Percentiles rank a stretch among this genome's conserved stretches.
Evolutionary conservation across 345 rosid species (phyloP).

Genomic region (Aegle marmelos): DNA sequence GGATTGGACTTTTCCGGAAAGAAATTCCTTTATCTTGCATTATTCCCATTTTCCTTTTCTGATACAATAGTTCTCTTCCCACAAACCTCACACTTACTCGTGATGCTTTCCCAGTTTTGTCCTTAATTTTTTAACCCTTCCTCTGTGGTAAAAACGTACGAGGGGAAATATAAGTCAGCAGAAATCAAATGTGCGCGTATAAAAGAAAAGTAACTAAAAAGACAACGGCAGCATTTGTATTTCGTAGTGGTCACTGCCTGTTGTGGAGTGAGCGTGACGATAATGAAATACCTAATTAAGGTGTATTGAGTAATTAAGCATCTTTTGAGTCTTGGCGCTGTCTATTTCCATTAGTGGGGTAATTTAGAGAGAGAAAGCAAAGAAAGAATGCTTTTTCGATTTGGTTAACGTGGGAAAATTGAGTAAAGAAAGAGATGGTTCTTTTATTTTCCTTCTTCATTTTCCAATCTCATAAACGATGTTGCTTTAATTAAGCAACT

Average conservation of each 20-base stretch:
- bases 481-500: conserved; percentile 17
- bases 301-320: conserved; percentile 33
- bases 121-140: conserved; percentile 2
- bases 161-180: not conserved
- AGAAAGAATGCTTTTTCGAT: conserved; percentile 55
- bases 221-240: no score
- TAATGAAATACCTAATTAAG: conserved; percentile 30
- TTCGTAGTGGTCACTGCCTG: not conserved
- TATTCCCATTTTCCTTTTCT: conserved; percentile 70
- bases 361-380: conserved; percentile 13
- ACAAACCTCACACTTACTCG: not conserved
- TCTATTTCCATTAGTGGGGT: conserved; percentile 28
- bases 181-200: no score
- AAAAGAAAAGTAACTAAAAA: no score
- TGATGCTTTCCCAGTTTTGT: conserved; percentile 7
- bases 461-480: not conserved
- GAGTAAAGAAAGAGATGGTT: conserved; percentile 47
- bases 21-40: conserved; percentile 70
- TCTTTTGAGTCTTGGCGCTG: conserved; percentile 24
- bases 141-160: conserved; percentile 19
- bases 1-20: conserved; percentile 92
- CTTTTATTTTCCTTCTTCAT: conserved; percentile 34
- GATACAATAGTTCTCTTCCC: conserved; percentile 22
- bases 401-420: conserved; percentile 66
- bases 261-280: conserved; percentile 15